phyloP scores from a whole-genome alignment of 192 early-diverging fungal genomes.

The Allomyces javanicus region DNA sequence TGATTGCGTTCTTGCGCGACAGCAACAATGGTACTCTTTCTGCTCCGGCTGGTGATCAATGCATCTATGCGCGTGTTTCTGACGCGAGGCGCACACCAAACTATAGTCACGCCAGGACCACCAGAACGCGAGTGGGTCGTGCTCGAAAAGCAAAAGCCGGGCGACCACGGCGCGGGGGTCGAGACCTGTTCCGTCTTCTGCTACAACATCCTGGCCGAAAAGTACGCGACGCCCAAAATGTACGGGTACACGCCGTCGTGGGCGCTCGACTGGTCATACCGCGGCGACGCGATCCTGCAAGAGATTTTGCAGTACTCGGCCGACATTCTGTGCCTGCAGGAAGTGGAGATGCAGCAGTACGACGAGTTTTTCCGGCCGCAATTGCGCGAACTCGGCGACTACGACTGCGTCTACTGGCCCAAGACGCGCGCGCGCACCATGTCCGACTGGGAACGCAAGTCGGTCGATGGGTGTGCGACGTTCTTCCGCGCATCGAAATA shows the following conservation, averaged over 20 bases:
- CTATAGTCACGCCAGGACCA: slow-evolving; percentile 49
- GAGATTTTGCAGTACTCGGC: slow-evolving; percentile 73
- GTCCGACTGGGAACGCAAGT: slow-evolving; percentile 63
- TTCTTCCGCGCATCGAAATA: slow-evolving; percentile 77
- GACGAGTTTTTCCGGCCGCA: slow-evolving; percentile 70
- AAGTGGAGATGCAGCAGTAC: slow-evolving; percentile 69
- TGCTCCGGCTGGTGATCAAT: neutral
- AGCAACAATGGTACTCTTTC: too few relatives aligned
- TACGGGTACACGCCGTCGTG: slow-evolving; percentile 92
- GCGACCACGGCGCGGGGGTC: neutral
- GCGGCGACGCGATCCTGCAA: slow-evolving; percentile 65
- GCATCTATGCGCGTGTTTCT: neutral
- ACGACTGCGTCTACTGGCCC: slow-evolving; percentile 81
- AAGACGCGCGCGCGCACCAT: slow-evolving; percentile 90
- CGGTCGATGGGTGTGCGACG: slow-evolving; percentile 89
- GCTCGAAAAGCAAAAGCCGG: slow-evolving; percentile 46
- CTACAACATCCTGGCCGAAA: slow-evolving; percentile 81
- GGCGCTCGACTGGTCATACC: slow-evolving; percentile 83
- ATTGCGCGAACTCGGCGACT: slow-evolving; percentile 47
- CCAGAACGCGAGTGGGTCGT: slow-evolving; percentile 77
- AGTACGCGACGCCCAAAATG: slow-evolving; percentile 66
- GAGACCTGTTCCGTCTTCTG: slow-evolving; percentile 76
- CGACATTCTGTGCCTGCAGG: slow-evolving; percentile 82
- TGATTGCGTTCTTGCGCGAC: slow-evolving; percentile 73
- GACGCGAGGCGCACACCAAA: too few relatives aligned